phyloP scores from a whole-genome alignment of 768 basidiomycete genomes.

The Tricholoma furcatifolium region DNA sequence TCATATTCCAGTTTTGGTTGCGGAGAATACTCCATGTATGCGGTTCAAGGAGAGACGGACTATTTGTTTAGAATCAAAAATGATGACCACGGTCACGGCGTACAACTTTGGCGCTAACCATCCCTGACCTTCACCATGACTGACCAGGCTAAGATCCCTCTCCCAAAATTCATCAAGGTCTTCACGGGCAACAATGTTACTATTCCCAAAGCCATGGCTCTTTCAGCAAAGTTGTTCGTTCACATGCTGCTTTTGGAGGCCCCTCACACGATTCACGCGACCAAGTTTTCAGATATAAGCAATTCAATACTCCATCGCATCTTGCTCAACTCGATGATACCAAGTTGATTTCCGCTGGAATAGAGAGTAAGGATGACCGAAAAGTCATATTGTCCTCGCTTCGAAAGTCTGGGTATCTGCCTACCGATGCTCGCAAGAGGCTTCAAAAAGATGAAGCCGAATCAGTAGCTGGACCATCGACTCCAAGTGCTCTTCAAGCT shows the following conservation, averaged over 20 bases:
- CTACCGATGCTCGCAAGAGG: conserved; percentile 24
- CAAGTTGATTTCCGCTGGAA: conserved; percentile 55
- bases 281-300: conserved; percentile 57
- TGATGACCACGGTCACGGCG: neutral
- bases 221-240: conserved; percentile 68
- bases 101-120: neutral
- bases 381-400: conserved; percentile 58
- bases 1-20: conserved; percentile 15
- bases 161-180: conserved; percentile 68
- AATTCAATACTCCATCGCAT: conserved; percentile 57
- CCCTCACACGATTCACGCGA: neutral
- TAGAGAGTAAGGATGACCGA: conserved; percentile 65
- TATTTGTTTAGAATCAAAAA: too few relatives aligned
- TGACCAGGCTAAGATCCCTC: conserved; percentile 46
- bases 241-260: neutral
- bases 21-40: conserved; percentile 6
- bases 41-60: neutral
- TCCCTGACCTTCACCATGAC: conserved; percentile 13
- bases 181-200: conserved; percentile 57
- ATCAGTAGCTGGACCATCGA: conserved; percentile 17
- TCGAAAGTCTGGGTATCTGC: conserved; percentile 60
- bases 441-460: conserved; percentile 11
- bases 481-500: conserved; percentile 23
- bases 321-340: conserved; percentile 58
- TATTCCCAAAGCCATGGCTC: conserved; percentile 63